These are phyloP conservation scores for Citrus australasica DNA, from an alignment of 345 rosid genomes.

Conservation along the genomic window DNA sequence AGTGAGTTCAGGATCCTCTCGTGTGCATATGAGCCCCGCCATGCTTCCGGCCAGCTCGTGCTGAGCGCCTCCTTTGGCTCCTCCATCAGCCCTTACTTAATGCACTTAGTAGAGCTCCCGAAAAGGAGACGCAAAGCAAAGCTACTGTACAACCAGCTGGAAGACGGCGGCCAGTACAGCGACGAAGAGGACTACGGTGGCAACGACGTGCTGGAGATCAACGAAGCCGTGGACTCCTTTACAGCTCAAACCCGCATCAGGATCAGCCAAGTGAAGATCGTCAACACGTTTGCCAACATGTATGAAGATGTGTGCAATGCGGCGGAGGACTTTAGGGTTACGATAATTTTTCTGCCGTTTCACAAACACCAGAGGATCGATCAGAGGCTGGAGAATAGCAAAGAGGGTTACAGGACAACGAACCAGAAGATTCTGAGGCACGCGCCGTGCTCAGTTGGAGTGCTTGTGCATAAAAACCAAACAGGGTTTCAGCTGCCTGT, in stretches of 20 bases:
- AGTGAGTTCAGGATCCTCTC: slow-evolving; percentile 61
- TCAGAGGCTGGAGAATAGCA: slow-evolving; percentile 56
- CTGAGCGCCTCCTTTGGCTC: slow-evolving; percentile 53
- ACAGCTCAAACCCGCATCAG: slow-evolving; percentile 41
- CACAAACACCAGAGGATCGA: slow-evolving; percentile 92
- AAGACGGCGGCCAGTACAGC: slow-evolving; percentile 49
- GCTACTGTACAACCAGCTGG: slow-evolving; percentile 61
- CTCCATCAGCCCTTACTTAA: slow-evolving; percentile 49
- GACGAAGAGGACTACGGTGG: slow-evolving; percentile 81
- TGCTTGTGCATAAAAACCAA: slow-evolving; percentile 60
- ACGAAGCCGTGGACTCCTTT: slow-evolving; percentile 60
- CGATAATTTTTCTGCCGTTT: slow-evolving; percentile 70
- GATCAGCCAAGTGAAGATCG: slow-evolving; percentile 57
- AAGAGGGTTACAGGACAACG: slow-evolving; percentile 54
- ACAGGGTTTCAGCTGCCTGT: slow-evolving; percentile 72
- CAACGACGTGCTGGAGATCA: slow-evolving; percentile 72
- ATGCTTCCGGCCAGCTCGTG: slow-evolving; percentile 52
- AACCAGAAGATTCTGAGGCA: slow-evolving; percentile 74
- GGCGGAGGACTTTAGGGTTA: slow-evolving; percentile 65
- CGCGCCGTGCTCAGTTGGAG: slow-evolving; percentile 75
- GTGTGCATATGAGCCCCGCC: slow-evolving; percentile 75
- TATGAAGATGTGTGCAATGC: slow-evolving; percentile 65
- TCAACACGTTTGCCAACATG: slow-evolving; percentile 45
- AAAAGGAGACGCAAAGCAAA: slow-evolving; percentile 38
- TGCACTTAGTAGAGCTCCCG: slow-evolving; percentile 77